Evolutionary conservation across 768 basidiomycete genomes (phyloP).

Genomic region (Tephrocybe rancida): DNA sequence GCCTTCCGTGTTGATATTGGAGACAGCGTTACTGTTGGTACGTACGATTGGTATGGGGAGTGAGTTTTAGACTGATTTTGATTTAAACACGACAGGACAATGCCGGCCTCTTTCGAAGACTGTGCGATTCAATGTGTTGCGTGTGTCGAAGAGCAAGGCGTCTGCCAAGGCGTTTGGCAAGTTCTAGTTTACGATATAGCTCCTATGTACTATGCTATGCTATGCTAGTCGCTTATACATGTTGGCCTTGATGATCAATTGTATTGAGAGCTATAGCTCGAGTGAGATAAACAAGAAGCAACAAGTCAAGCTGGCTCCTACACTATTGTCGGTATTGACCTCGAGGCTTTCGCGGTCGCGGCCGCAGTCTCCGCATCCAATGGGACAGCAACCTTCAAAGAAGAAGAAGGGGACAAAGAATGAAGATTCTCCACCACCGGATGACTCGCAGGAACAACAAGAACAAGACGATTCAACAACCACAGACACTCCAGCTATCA

Average conservation of each 20-base stretch:
- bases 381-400: slow-evolving; percentile 88
- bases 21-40: slow-evolving; percentile 93
- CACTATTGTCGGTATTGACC: slow-evolving; percentile 75
- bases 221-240: too few relatives aligned
- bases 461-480: slow-evolving; percentile 46
- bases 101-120: slow-evolving; percentile 99
- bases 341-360: slow-evolving; percentile 73
- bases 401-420: too few relatives aligned
- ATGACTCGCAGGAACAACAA: slow-evolving; percentile 60
- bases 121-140: slow-evolving; percentile 98
- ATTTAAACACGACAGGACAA: slow-evolving; percentile 73
- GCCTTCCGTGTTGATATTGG: slow-evolving; percentile 98
- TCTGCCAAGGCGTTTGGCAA: slow-evolving; percentile 90
- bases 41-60: slow-evolving; percentile 30
- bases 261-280: slow-evolving; percentile 12
- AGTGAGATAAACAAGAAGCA: slow-evolving; percentile 21
- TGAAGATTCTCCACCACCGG: too few relatives aligned
- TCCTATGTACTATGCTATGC: background rate
- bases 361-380: slow-evolving; percentile 74
- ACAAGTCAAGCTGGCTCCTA: slow-evolving; percentile 73
- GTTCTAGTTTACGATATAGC: slow-evolving; percentile 52
- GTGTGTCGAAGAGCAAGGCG: slow-evolving; percentile 94
- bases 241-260: too few relatives aligned
- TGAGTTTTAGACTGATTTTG: background rate
- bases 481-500: slow-evolving; percentile 28